Evolutionary conservation across 768 basidiomycete genomes (phyloP), one percentile per base, ranked within the genome.

Genomic region (Chalciporus piperatus): DNA sequence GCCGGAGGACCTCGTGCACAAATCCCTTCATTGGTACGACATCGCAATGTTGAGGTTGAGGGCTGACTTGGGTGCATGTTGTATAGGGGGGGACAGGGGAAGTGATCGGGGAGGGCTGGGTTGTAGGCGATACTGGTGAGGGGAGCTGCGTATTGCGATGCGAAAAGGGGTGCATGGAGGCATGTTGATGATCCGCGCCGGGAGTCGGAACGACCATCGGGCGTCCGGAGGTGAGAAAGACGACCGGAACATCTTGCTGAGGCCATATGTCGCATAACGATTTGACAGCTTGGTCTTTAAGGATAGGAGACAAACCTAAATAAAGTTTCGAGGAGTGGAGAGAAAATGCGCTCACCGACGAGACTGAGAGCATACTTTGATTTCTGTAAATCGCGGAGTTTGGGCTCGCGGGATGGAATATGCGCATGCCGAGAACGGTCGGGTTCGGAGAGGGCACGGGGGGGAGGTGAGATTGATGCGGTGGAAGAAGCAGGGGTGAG

Each of bases 1-100:
- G 86, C 46, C 89, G 80, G 13, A 96, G 77, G 8, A 94, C 88
- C 70, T 96, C 92, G 64, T 91, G 87, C 25, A 96, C 89, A 60
- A 96, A 96, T 5, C 78, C 75, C 57, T 80, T 84, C 56, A 91
- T 78, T 8, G 87, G 84, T 8, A 82, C 71, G 16, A 82, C 64
- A 42, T 75, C 73, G 55, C 64, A 59, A 11, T 48, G 61, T 13
- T 60, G 56, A 25, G 41, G 39, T 25, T 55, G 64, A 27, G 56
- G 40, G 43, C 13, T 48, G 2, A 41, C 16, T 6, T 50, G 40
- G 52, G 50, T 57, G 35, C 59, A 66, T 19, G 56, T n/a, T 10
- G 65, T 60, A 45, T 68, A 62, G 6, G 64, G 51, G 14, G 71
- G 57, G 11, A 65, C 48, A 8, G 73, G 63, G 3, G 71, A 68